Base-by-base conservation (phyloP, 208 protist genomes). In the Leishmania lainsoni region DNA sequence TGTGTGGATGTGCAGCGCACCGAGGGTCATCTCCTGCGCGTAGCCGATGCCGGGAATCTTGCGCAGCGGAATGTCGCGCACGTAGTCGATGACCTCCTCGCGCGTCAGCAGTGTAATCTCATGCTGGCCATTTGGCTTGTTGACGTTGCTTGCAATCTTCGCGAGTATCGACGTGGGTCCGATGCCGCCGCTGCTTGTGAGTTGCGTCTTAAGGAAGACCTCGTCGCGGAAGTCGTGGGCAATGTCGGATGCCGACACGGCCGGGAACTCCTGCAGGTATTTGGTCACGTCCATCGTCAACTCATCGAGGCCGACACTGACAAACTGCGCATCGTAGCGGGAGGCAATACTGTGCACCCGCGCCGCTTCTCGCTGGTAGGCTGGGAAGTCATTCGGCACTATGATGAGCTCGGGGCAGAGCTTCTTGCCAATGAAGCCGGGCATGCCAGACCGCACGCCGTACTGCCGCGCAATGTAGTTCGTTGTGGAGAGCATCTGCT, bases 401-500 rank as follows among this genome's bases (percentile, higher is more conserved):
- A 99, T 97, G 54, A 94, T 88, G 29, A 99, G 85, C 20, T 94
- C 86, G 9, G 94, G 95, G 81, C 97, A 99, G 22, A 99, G 89
- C 75, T 94, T 91, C 70, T 86, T 78, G 49, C 90, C 97, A 80
- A 99, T 98, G 87, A 98, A 99, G 32, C 98, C 98, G 0, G 98
- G 97, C 98, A 99, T 99, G 14, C 97, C 98, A 32, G 92, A 93
- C 54, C 98, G 94, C 42, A 99, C 98, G 48, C 98, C 98, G 88
- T 95, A 99, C 87, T 98, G 89, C 35, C 98, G 89, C 20, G 98
- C 98, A 61, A 97, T 92, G 87, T 99, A 99, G 89, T 98, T 99
- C 0, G 95, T 94, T n/a, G 98, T 99, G 42, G 87, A 93, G 10
- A 99, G 90, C 98, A 99, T 99, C 63, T 88, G 83, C 78, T 88